phyloP scores from a whole-genome alignment of 306 rosid genomes.

The Acacia crassicarpa region DNA sequence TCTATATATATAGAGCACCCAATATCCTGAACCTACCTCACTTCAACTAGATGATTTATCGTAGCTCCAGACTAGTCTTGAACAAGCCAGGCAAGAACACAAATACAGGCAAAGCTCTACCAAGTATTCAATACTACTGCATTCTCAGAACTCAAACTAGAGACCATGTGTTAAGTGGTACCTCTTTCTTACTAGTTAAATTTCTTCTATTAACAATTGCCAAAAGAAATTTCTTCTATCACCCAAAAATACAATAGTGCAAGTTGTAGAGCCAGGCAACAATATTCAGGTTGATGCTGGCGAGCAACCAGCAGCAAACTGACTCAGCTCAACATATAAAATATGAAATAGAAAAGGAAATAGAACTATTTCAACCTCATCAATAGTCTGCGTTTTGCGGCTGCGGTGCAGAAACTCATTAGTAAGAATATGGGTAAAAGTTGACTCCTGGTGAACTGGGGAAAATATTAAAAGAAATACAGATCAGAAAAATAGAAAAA shows the following conservation, averaged over 20 bases:
- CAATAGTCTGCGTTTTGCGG: conserved; percentile 82
- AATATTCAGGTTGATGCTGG: background rate
- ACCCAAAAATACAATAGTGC: background rate
- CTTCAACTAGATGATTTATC: no score
- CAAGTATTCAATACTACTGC: background rate
- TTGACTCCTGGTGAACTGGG: conserved; percentile 75
- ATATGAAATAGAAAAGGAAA: conserved; percentile 19
- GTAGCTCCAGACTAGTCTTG: no score
- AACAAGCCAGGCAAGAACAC: background rate
- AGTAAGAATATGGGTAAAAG: conserved; percentile 57
- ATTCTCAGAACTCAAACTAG: no score
- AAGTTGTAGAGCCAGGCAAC: background rate
- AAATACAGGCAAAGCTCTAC: background rate
- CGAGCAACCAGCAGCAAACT: background rate
- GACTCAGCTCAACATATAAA: conserved; percentile 16
- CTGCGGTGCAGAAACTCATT: conserved; percentile 92
- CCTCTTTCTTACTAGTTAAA: background rate
- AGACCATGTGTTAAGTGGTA: no score
- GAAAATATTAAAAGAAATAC: conserved; percentile 14
- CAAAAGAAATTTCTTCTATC: background rate
- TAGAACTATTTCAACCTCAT: conserved; percentile 62
- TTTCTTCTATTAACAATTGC: background rate
- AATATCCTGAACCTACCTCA: no score
- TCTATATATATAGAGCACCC: no score
- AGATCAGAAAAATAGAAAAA: conserved; percentile 27